Percentiles rank a stretch among this genome's conserved stretches.
Evolutionary conservation across 345 rosid genomes (phyloP).

Genomic region (Crucihimalaya himalaica): DNA sequence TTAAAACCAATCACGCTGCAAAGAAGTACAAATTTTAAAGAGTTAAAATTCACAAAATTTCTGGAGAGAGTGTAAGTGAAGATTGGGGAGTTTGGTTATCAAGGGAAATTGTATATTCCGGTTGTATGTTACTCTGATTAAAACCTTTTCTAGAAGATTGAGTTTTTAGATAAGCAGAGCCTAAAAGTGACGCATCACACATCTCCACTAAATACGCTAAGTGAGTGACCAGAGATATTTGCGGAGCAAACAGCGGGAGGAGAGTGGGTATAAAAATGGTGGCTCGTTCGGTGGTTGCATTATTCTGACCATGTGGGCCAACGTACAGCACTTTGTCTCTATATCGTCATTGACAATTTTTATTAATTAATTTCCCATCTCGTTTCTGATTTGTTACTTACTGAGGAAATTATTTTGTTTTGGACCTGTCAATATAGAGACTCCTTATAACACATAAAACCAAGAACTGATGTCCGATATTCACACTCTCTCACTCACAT

Average conservation of each 20-base stretch:
- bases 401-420: conserved; percentile 13
- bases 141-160: neutral
- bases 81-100: too few relatives aligned
- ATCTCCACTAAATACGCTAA: conserved; percentile 13
- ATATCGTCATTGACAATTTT: neutral
- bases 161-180: neutral
- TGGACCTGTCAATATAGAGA: neutral
- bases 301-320: conserved; percentile 36
- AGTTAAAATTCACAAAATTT: neutral
- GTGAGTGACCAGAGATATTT: conserved; percentile 33
- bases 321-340: conserved; percentile 13
- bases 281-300: conserved; percentile 32
- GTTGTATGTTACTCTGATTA: neutral
- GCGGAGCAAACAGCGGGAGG: conserved; percentile 33
- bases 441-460: conserved; percentile 13
- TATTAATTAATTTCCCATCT: neutral
- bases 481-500: conserved; percentile 33
- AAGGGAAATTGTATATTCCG: neutral
- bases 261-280: conserved; percentile 27
- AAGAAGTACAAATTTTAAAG: too few relatives aligned
- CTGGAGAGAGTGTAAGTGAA: neutral
- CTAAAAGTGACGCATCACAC: neutral
- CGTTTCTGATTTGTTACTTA: neutral
- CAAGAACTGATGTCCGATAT: neutral
- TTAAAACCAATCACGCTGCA: neutral